Evolutionary conservation across 176 grass and related monocot species (phyloP).

Genomic region (Eleusine indica): DNA sequence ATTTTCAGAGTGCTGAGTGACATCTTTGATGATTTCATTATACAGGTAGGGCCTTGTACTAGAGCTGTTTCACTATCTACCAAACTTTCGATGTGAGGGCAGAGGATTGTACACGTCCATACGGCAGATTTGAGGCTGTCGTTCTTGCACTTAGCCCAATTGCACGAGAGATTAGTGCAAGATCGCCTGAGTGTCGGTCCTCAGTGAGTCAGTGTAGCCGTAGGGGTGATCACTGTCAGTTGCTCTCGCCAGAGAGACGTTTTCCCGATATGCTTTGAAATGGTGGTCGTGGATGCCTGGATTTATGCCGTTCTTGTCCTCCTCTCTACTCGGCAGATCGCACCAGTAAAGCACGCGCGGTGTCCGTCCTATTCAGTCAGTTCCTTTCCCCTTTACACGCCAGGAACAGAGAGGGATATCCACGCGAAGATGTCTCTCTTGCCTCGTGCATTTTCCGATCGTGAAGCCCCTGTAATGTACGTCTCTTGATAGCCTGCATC

Average conservation of each 20-base stretch:
- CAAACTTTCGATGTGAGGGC: neutral
- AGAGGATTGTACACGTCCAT: constrained; percentile 2
- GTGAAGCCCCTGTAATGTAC: neutral
- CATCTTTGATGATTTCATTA: neutral
- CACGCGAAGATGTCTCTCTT: neutral
- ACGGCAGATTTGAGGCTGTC: neutral
- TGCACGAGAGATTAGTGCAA: neutral
- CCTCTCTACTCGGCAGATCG: neutral
- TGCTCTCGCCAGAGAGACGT: neutral
- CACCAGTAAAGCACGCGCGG: neutral
- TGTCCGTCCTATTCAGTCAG: constrained; percentile 10
- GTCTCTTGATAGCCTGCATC: neutral
- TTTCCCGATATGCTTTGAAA: neutral
- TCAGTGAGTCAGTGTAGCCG: neutral
- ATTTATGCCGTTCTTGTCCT: neutral
- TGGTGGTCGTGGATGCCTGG: neutral
- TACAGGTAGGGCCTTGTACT: neutral
- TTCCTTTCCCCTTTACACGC: constrained; percentile 19
- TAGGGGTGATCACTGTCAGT: neutral
- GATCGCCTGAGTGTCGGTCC: neutral
- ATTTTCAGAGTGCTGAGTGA: neutral
- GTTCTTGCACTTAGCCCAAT: neutral
- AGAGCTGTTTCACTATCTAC: neutral
- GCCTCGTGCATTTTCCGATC: neutral
- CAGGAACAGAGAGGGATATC: constrained; percentile 18